These are phyloP conservation scores for Aspergillus thermomutatus DNA, from an alignment of 2,329 filamentous ascomycete genomes.

Conservation along the genomic window DNA sequence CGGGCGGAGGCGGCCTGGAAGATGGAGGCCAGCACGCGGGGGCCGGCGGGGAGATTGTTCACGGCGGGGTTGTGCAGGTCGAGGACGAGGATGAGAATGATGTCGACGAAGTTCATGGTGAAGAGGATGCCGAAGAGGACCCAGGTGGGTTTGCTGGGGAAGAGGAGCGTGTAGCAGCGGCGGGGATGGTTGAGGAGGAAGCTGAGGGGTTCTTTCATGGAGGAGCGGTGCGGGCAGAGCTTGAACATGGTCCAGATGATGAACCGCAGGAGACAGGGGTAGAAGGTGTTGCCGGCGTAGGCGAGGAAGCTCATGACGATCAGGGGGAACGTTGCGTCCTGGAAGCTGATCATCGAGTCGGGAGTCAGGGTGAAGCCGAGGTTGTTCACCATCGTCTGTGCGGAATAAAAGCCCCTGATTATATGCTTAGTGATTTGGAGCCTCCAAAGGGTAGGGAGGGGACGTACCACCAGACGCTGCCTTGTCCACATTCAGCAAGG, in stretches of 20 bases:
- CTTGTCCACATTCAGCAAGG: slow-evolving; percentile 38
- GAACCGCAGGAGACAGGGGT: slow-evolving; percentile 55
- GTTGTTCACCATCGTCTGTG: slow-evolving; percentile 53
- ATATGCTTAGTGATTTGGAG: neutral
- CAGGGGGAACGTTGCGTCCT: slow-evolving; percentile 42
- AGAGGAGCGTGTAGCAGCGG: slow-evolving; percentile 61
- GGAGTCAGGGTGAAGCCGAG: slow-evolving; percentile 55
- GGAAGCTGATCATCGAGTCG: slow-evolving; percentile 52
- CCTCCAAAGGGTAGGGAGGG: neutral
- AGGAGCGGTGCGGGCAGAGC: slow-evolving; percentile 36
- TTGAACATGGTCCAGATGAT: slow-evolving; percentile 57
- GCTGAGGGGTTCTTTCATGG: slow-evolving; percentile 40
- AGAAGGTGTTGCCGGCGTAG: slow-evolving; percentile 43
- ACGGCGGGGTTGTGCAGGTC: slow-evolving; percentile 54
- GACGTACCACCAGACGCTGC: slow-evolving; percentile 50
- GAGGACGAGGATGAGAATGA: slow-evolving; percentile 52
- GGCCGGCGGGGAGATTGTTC: slow-evolving; percentile 34
- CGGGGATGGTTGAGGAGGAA: slow-evolving; percentile 63
- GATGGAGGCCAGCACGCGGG: slow-evolving; percentile 54
- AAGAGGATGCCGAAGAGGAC: slow-evolving; percentile 49
- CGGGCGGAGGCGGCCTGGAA: slow-evolving; percentile 55
- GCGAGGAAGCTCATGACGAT: slow-evolving; percentile 40
- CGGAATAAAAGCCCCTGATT: slow-evolving; percentile 47
- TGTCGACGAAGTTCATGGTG: slow-evolving; percentile 53
- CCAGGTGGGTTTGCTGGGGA: slow-evolving; percentile 60